phyloP scores from a whole-genome alignment of 2,329 filamentous ascomycete genomes.

The Neopestalotiopsis rosae region DNA sequence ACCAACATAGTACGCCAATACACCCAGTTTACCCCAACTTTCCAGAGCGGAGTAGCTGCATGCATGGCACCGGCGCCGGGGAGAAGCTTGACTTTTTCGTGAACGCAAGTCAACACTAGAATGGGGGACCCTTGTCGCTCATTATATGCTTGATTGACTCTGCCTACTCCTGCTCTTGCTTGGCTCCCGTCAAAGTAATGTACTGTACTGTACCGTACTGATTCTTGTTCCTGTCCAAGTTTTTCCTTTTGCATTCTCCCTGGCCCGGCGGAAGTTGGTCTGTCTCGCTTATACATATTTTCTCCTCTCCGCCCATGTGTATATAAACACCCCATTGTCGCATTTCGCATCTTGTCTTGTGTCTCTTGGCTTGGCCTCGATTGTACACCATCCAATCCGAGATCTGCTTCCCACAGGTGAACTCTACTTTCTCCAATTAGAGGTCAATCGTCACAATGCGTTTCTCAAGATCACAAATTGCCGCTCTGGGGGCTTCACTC shows the following conservation, averaged over 20 bases:
- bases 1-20: background rate
- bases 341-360: background rate
- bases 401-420: background rate
- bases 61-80: background rate
- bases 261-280: background rate
- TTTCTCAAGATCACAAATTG: constrained; percentile 29
- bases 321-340: constrained; percentile 10
- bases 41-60: constrained; percentile 18
- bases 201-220: background rate
- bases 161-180: background rate
- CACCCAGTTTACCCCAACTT: constrained; percentile 18
- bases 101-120: constrained; percentile 14
- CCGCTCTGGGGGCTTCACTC: constrained; percentile 35
- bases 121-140: constrained; percentile 8
- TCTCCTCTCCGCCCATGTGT: background rate
- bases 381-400: constrained; percentile 1
- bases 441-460: constrained; percentile 31
- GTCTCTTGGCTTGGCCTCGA: background rate
- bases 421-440: background rate
- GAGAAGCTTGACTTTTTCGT: constrained; percentile 15
- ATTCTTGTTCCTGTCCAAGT: background rate
- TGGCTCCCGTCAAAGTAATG: background rate
- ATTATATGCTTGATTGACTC: background rate
- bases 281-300: background rate
- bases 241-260: background rate